Percentiles rank a stretch among this genome's conserved stretches.
phyloP scores from a whole-genome alignment of 805 yeast species.

The Kodamaea kaohsiungensis region DNA sequence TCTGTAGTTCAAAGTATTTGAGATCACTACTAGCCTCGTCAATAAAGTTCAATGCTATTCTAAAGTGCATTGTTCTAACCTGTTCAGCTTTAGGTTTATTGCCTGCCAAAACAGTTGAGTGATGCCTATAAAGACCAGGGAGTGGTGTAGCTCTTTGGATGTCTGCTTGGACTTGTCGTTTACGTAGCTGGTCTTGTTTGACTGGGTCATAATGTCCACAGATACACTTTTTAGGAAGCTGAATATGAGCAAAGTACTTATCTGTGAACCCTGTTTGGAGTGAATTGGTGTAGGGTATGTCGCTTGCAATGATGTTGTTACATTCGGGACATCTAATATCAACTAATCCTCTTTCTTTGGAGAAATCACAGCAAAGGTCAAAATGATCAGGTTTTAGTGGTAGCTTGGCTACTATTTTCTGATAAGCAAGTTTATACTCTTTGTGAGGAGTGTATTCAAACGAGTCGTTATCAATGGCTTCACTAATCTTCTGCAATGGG shows the following conservation, averaged over 20 bases:
- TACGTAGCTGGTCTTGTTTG: background rate
- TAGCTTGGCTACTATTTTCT: background rate
- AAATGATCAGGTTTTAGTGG: background rate
- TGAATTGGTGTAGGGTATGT: constrained; percentile 13
- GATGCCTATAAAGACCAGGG: background rate
- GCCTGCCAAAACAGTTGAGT: background rate
- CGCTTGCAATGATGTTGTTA: background rate
- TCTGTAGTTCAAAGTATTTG: background rate
- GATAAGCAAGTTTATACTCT: background rate
- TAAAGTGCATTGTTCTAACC: background rate
- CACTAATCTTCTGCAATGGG: constrained; percentile 16
- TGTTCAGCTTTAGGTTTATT: background rate
- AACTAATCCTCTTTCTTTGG: background rate
- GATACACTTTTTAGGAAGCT: background rate
- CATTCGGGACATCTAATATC: background rate
- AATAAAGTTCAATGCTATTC: background rate
- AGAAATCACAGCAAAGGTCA: background rate
- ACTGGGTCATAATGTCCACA: background rate
- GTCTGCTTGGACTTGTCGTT: constrained; percentile 1
- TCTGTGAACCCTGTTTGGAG: constrained; percentile 16
- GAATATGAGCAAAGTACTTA: constrained; percentile 4
- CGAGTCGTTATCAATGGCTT: constrained; percentile 12
- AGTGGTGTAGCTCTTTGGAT: background rate
- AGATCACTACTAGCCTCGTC: background rate
- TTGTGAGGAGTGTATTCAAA: constrained; percentile 13